Percentiles rank a stretch among this genome's conserved stretches.
Conservation (phyloP, 23 red algal species). For the Agarophyton chilense region DNA sequence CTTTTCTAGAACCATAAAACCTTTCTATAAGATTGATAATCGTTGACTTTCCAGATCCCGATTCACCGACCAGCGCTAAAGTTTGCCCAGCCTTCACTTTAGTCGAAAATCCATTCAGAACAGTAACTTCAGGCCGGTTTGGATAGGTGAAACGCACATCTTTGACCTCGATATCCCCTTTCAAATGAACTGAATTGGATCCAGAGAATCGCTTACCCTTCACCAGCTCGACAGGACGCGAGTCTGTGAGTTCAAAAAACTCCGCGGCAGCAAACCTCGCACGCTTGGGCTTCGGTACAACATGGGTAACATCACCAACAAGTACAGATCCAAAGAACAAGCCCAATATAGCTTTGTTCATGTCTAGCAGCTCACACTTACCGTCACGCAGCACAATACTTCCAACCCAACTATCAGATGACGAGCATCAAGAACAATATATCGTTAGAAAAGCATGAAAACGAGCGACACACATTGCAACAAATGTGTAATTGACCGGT, state of each 20-base stretch:
- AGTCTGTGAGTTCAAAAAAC: conserved; percentile 69
- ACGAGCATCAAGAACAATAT: not conserved
- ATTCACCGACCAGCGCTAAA: conserved; percentile 79
- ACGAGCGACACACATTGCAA: no score
- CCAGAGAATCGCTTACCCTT: not conserved
- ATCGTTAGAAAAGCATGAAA: conserved; percentile 20
- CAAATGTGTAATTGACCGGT: conserved; percentile 12
- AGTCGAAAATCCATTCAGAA: conserved; percentile 44
- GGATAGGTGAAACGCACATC: conserved; percentile 84
- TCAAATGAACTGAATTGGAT: not conserved
- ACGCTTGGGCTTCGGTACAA: conserved; percentile 65
- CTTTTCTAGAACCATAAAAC: conserved; percentile 78
- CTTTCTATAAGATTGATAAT: conserved; percentile 67
- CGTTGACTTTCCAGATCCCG: conserved; percentile 81
- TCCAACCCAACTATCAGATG: conserved; percentile 55
- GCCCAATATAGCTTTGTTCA: conserved; percentile 27
- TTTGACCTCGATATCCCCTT: conserved; percentile 65
- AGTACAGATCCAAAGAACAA: conserved; percentile 32
- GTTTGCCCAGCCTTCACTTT: conserved; percentile 70
- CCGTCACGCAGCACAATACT: conserved; percentile 31
- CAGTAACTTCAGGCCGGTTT: conserved; percentile 42
- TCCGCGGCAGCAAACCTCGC: conserved; percentile 64
- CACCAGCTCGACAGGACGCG: conserved; percentile 20
- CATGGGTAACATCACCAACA: conserved; percentile 30
- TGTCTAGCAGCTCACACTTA: conserved; percentile 31